Percentiles rank a stretch among this genome's conserved stretches.
Conservation (phyloP, 495 filamentous ascomycete species). For the Hypoxylon trugodes region DNA sequence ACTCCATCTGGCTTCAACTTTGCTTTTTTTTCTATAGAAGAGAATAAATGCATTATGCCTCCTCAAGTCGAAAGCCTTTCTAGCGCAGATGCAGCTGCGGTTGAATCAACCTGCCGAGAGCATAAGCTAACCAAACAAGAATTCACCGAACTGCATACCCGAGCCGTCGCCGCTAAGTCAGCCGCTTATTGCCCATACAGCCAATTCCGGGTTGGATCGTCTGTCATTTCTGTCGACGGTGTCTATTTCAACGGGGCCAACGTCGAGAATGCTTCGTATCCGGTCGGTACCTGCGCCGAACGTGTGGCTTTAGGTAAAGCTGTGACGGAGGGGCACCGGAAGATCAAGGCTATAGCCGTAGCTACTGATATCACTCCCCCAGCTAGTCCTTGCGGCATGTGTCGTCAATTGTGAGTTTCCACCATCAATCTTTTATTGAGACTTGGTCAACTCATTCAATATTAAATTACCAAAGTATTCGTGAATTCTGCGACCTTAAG, state of each 20-base stretch:
- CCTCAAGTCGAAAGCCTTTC: constrained; percentile 34
- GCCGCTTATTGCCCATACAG: constrained; percentile 94
- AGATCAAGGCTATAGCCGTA: constrained; percentile 86
- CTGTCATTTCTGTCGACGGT: constrained; percentile 72
- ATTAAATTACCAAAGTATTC: constrained; percentile 62
- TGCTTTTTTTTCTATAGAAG: background rate
- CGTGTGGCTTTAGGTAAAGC: constrained; percentile 83
- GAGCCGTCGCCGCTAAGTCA: constrained; percentile 71
- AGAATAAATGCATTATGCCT: constrained; percentile 18
- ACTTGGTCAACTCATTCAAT: background rate
- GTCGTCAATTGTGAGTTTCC: constrained; percentile 62
- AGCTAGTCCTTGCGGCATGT: constrained; percentile 80
- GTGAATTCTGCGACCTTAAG: constrained; percentile 74
- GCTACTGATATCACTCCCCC: constrained; percentile 78
- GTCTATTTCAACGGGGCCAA: constrained; percentile 80
- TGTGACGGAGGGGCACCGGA: constrained; percentile 70
- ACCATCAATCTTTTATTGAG: background rate
- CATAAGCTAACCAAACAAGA: constrained; percentile 65
- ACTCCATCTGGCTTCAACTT: constrained; percentile 7
- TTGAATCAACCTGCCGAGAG: constrained; percentile 45
- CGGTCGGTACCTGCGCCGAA: constrained; percentile 95
- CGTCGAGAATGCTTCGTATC: constrained; percentile 93
- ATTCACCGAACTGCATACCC: constrained; percentile 65
- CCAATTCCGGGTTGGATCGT: constrained; percentile 88
- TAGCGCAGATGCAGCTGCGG: constrained; percentile 30